Base-by-base conservation (phyloP, 2,329 filamentous ascomycete species). In the Hypomyces rosellus region DNA sequence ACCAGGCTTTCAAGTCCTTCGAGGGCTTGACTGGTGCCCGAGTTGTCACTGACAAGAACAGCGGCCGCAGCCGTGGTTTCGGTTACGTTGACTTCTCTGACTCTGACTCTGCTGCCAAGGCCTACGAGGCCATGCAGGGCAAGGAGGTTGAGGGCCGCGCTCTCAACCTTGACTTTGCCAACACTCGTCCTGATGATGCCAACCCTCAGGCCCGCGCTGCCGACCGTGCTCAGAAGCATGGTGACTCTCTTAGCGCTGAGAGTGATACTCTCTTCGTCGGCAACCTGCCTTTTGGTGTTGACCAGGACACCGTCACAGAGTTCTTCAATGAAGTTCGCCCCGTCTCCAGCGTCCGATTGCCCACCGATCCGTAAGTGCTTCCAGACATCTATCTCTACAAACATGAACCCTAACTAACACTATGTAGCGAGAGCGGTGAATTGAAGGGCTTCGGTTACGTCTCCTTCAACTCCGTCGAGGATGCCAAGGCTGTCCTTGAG, bases 381-480 rank as follows among this genome's bases (percentile, higher is more conserved):
- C 11, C 22, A 12, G 25, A 38, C 22, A 36, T 13, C 51, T 65
- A 70, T 67, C 73, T 33, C 11, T n/a, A 42, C 4, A n/a, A 14
- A 16, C 11, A n/a, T 15, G 18, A 14, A 18, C 13, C 20, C 18
- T 34, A 47, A n/a, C 53, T 57, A 36, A 58, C 47, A 15, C 18
- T 8, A 36, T 30, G 1, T 52, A 84, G 84, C 68, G 89, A 95
- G 54, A 83, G 83, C 55, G 90, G 89, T 57, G 81, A 84, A 61
- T 84, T 86, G 66, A 96, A 96, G 84, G 91, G 91, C 51, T 96
- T 95, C 70, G 91, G 89, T 49, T 96, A 96, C 67, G 85, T 96
- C 56, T 85, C 85, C 65, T 96, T 92, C 77, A 74, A 75, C 60
- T 87, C 86, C 15, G 69, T 93, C 55, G 89, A 95, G 25, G 90